A percentile compares a stretch with the other conserved stretches of the same genome.
These are phyloP conservation scores for Rhizophora mangle DNA, from an alignment of 345 rosid genomes.

Conservation along the genomic window DNA sequence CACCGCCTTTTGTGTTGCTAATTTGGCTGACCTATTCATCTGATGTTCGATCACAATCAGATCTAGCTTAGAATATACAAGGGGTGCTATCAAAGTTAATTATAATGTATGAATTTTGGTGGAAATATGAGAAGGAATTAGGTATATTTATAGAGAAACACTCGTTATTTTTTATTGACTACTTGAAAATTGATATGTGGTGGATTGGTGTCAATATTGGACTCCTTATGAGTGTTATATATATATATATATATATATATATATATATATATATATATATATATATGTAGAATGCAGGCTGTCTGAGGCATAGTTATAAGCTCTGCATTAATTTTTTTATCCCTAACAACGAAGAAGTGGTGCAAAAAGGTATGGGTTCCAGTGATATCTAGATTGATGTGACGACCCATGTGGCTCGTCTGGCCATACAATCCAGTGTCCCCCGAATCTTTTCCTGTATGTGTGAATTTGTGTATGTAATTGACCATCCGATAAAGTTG, in stretches of 20 bases:
- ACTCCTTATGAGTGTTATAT: background rate
- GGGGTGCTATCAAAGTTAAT: no score
- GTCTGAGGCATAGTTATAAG: background rate
- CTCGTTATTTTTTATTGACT: no score
- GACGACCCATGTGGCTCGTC: slow-evolving; percentile 29
- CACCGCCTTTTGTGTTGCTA: slow-evolving; percentile 82
- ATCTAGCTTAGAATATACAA: no score
- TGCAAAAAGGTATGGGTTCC: slow-evolving; percentile 32
- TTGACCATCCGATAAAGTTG: background rate
- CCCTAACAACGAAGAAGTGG: slow-evolving; percentile 3
- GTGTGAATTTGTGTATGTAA: no score
- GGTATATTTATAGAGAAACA: background rate
- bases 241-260: background rate
- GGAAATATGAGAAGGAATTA: background rate
- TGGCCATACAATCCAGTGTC: slow-evolving; percentile 12
- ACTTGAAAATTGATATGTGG: background rate
- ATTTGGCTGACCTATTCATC: slow-evolving; percentile 69
- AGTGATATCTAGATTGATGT: slow-evolving; percentile 35
- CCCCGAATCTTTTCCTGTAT: slow-evolving; percentile 25
- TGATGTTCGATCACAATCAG: background rate
- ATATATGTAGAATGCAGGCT: background rate
- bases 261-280: background rate
- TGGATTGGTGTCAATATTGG: background rate
- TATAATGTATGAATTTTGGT: background rate
- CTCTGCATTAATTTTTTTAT: background rate